Evolutionary conservation across 228 moss, liverwort and hornwort species (phyloP), one percentile per base, ranked within the genome.

Genomic region (Sphagnum magellanicum): DNA sequence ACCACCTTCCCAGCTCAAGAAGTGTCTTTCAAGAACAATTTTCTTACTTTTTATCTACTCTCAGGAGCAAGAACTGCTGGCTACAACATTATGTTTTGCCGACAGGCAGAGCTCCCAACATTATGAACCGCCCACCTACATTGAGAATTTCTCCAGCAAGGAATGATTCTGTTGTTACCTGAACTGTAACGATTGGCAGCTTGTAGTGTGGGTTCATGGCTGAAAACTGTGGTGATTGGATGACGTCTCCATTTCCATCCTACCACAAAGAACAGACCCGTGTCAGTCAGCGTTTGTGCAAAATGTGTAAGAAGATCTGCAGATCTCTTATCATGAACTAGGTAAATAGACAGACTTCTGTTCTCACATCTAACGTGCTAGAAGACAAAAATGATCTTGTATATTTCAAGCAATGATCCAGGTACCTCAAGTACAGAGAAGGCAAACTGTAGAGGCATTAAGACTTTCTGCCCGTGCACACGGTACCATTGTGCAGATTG

Each of bases 401-500:
- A 32, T 32, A 32, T 32, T 32, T 32, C 32, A 32, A 32, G 32
- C 32, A 32, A 55, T 55, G 53, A 55, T 55, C 7, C 12, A n/a
- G 49, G 49, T 79, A 92, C 92, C 92, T 91, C 89, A 50, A 87
- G 61, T 10, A 92, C 80, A 52, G 89, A 65, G 74, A 98, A 98
- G 67, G 89, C 60, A 67, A 98, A 86, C 70, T 90, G 98, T 11
- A 98, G 10, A 60, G 98, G 98, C 72, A 84, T 81, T 49, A 98
- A 75, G 66, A 98, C 61, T 69, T 84, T 74, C 69, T 98, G 98
- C 61, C 98, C 98, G 71, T 81, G 84, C 13, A 89, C 83, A 66
- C 94, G 87, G 63, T 94, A 92, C 98, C 98, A 98, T 78, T 84
- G 81, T 48, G 92, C 77, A 78, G 90, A 90, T 74, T 89, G 83